These are phyloP conservation scores for Lactarius psammicola DNA, from an alignment of 768 basidiomycete genomes.

Conservation along the genomic window DNA sequence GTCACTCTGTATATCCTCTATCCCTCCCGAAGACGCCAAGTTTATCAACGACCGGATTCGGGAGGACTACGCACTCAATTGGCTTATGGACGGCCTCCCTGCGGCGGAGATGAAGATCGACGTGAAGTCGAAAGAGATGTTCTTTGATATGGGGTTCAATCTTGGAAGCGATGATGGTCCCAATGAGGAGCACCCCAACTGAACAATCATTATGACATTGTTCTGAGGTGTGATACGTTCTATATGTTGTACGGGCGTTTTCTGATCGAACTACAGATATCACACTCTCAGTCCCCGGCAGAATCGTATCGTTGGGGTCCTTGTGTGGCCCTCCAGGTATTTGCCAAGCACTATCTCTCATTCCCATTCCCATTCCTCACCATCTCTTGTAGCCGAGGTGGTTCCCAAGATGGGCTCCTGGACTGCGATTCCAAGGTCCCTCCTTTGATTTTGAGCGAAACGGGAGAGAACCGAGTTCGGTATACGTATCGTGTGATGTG, in stretches of 20 bases:
- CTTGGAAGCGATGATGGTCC: slow-evolving; percentile 70
- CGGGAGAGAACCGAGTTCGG: slow-evolving; percentile 56
- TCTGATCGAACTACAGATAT: slow-evolving; percentile 52
- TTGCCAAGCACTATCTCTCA: background rate
- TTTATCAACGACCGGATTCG: slow-evolving; percentile 91
- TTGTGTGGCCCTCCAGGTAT: slow-evolving; percentile 72
- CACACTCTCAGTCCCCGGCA: slow-evolving; percentile 66
- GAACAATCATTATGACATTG: slow-evolving; percentile 92
- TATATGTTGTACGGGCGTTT: background rate
- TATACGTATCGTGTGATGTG: slow-evolving; percentile 90
- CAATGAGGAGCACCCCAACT: slow-evolving; percentile 57
- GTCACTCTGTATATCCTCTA: slow-evolving; percentile 60
- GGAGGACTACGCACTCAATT: slow-evolving; percentile 92
- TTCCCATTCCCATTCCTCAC: background rate
- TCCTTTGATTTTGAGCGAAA: slow-evolving; percentile 63
- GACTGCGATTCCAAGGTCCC: slow-evolving; percentile 51
- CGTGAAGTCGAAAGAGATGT: slow-evolving; percentile 71
- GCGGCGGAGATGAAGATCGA: slow-evolving; percentile 92
- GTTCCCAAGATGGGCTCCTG: slow-evolving; percentile 47
- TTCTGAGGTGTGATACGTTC: slow-evolving; percentile 53
- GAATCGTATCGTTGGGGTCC: slow-evolving; percentile 88
- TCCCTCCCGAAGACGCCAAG: slow-evolving; percentile 70
- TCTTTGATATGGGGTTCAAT: slow-evolving; percentile 94
- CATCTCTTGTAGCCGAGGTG: slow-evolving; percentile 54
- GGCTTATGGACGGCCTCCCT: slow-evolving; percentile 92